These are phyloP conservation scores for Setaria italica DNA, from an alignment of 202 grass and related monocot species.

Conservation along the genomic window DNA sequence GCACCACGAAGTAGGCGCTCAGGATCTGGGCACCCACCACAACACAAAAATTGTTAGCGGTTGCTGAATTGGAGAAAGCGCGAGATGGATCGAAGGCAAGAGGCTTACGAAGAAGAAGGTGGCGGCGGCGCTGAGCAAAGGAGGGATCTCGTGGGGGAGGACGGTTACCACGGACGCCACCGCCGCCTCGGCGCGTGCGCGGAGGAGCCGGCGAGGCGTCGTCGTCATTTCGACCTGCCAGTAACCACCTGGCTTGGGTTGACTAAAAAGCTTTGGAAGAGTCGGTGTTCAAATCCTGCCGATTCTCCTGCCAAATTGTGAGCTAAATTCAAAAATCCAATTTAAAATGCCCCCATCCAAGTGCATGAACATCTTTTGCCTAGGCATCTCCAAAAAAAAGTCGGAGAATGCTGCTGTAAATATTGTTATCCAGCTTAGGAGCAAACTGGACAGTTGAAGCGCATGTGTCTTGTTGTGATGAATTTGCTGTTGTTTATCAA, in stretches of 20 bases:
- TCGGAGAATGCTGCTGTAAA: not conserved
- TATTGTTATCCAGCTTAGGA: not conserved
- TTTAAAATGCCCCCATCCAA: not conserved
- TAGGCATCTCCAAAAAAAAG: not conserved
- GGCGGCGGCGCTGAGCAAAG: slow-evolving; percentile 66
- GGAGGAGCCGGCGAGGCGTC: slow-evolving; percentile 44
- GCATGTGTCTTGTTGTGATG: not conserved
- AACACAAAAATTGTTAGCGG: not conserved
- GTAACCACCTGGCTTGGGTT: not conserved
- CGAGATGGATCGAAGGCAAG: not conserved
- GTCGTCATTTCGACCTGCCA: not conserved
- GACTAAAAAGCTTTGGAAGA: not conserved
- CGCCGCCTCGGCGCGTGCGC: slow-evolving; percentile 53
- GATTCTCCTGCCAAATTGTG: not conserved
- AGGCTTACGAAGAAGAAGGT: slow-evolving; percentile 91
- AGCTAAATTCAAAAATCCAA: not conserved
- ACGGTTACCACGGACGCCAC: slow-evolving; percentile 63
- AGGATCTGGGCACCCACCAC: slow-evolving; percentile 53
- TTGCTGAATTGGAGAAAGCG: not conserved
- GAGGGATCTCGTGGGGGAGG: slow-evolving; percentile 67
- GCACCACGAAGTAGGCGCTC: slow-evolving; percentile 87
- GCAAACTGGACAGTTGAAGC: not conserved
- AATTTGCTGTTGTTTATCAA: not conserved
- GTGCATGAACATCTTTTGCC: not conserved
- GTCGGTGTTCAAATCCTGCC: not conserved